Base-by-base conservation (phyloP, 495 filamentous ascomycete species). In the Trichoderma parareesei region DNA sequence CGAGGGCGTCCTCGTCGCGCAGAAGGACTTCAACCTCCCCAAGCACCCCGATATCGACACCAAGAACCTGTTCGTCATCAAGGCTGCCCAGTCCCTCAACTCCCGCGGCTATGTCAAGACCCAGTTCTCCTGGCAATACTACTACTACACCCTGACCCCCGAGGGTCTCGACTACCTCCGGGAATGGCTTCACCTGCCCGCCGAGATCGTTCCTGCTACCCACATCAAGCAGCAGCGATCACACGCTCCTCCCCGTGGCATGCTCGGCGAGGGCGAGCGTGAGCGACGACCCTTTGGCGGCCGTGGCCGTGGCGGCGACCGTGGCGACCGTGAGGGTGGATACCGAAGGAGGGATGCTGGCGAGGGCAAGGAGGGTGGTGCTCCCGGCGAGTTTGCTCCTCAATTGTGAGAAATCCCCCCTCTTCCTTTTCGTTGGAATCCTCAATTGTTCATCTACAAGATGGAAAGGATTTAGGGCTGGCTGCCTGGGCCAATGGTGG, bases 181-280 rank as follows among this genome's bases (percentile, higher is more conserved):
- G 72, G 94, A 98, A 85, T 98, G 94, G 94, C 93, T 98, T 70
- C 94, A 98, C 85, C 89, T 98, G 72, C 94, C 94, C 77, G 94
- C 95, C 75, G 94, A 98, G 87, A 97, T 98, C 77, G 94, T 98
- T 71, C 94, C 94, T 65, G 91, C 94, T 70, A 98, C 94, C 74
- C 94, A 98, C 87, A 97, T 98, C 85, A 98, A 98, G 89, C 92
- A 96, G 84, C 92, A 97, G 85, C 92, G 95, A 80, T 94, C 91
- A 70, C 93, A 98, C 79, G 92, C 92, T 78, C 95, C 95, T 74
- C 94, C 94, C 70, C 92, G 93, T 73, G 94, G 94, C 72, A 97
- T 98, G 94, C 86, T 97, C 83, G 92, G 93, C 75, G 92, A 89
- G 78, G 94, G 96, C 76, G 89, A 92, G 72, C 75, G 79, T 66